Conservation (phyloP, 2,329 filamentous ascomycete species). For the Lecanicillium sp. region DNA sequence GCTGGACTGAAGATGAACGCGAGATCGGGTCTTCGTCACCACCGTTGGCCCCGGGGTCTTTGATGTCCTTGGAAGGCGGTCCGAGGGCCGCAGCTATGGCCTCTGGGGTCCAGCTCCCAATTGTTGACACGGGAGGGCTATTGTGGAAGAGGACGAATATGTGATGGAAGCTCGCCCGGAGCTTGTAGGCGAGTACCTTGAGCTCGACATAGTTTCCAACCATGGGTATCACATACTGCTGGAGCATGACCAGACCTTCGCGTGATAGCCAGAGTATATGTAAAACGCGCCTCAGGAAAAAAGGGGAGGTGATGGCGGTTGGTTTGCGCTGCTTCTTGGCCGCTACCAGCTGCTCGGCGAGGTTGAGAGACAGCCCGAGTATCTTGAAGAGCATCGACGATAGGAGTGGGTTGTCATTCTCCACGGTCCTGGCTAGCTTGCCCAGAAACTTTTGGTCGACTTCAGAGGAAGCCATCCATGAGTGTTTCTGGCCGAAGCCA, state of each 20-base stretch:
- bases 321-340: slow-evolving; percentile 76
- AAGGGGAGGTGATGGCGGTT: slow-evolving; percentile 71
- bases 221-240: slow-evolving; percentile 81
- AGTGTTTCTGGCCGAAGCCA: slow-evolving; percentile 5
- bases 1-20: slow-evolving; percentile 37
- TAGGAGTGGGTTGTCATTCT: slow-evolving; percentile 69
- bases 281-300: slow-evolving; percentile 71
- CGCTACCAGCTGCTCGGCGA: slow-evolving; percentile 74
- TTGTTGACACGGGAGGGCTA: slow-evolving; percentile 64
- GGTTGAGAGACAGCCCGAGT: slow-evolving; percentile 79
- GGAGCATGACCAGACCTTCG: slow-evolving; percentile 81
- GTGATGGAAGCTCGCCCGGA: slow-evolving; percentile 91
- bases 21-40: slow-evolving; percentile 33
- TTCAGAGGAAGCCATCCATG: slow-evolving; percentile 84
- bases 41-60: too few relatives aligned
- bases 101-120: slow-evolving; percentile 45
- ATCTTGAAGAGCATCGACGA: slow-evolving; percentile 83
- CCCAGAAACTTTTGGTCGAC: slow-evolving; percentile 97
- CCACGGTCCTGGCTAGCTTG: slow-evolving; percentile 74
- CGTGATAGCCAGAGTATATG: slow-evolving; percentile 94
- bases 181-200: slow-evolving; percentile 83
- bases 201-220: slow-evolving; percentile 72
- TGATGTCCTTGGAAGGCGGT: slow-evolving; percentile 19
- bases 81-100: slow-evolving; percentile 27
- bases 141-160: slow-evolving; percentile 97